These are phyloP conservation scores for Artemisia argyi DNA, from an alignment of 129 eudicot genomes.

Conservation along the genomic window DNA sequence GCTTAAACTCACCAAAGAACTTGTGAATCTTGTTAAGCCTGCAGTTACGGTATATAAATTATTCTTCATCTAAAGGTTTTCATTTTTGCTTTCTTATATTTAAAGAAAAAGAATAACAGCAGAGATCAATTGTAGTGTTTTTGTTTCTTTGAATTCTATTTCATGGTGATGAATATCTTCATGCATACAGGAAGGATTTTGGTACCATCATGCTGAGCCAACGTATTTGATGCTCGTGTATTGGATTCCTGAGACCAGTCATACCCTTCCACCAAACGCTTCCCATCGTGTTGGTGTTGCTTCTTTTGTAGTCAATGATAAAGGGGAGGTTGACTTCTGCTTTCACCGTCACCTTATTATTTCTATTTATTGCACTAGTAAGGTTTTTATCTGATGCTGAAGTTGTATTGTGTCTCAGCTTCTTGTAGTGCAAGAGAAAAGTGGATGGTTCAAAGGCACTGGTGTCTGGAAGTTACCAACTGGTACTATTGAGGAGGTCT, in stretches of 20 bases:
- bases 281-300: constrained; percentile 63
- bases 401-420: constrained; percentile 30
- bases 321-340: constrained; percentile 41
- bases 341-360: not conserved
- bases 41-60: constrained; percentile 48
- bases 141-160: not conserved
- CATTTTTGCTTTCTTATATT: no score
- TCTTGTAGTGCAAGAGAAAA: constrained; percentile 61
- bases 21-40: constrained; percentile 50
- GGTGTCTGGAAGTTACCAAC: constrained; percentile 65
- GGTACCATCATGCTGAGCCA: constrained; percentile 75
- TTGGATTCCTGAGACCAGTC: constrained; percentile 49
- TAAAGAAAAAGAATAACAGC: no score
- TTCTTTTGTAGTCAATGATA: constrained; percentile 40
- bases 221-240: constrained; percentile 58
- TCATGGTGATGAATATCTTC: not conserved
- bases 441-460: constrained; percentile 46
- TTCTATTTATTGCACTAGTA: not conserved
- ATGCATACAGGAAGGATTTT: constrained; percentile 52
- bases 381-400: constrained; percentile 5
- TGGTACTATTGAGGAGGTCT: constrained; percentile 56
- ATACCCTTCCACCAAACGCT: constrained; percentile 62
- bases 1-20: constrained; percentile 47
- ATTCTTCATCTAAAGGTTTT: not conserved
- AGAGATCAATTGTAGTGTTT: not conserved